Base-by-base conservation (phyloP, 345 rosid species). In the Populus deltoides region DNA sequence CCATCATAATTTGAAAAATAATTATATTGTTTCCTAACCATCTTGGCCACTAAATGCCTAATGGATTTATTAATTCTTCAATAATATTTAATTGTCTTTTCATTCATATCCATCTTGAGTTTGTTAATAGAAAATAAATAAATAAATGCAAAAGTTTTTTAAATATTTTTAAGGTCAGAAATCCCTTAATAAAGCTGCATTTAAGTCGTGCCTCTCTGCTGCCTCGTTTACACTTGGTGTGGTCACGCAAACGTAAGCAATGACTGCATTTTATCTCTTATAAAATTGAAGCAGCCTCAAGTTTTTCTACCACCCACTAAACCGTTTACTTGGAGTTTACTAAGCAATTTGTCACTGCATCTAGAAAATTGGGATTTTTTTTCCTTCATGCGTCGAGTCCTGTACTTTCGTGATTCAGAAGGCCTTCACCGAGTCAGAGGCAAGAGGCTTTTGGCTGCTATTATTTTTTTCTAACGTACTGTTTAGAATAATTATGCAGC, bases 321-420 rank as follows among this genome's bases (percentile, higher is more conserved):
- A 38, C 47, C 72, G 78, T 76, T 76, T 68, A 75, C 78, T 75
- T 66, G 33, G 47, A 65, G 78, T 76, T 76, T 76, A 76, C 71
- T 66, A 31, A 61, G 51, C 16, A 35, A 33, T 11, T 22, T 1
- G 12, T 27, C 51, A n/a, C 33, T 13, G 35, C 68, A 2, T n/a
- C 68, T 29, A 38, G 68, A 59, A 59, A 53, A 24, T n/a, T 36
- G 20, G 76, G 8, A n/a, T 9, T 18, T 36, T 2, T 36, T 16
- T 8, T 1, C 75, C 5, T 31, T 6, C 5, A 5, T 6, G 2
- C 24, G 45, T 10, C 13, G 13, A 41, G 45, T 41, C 13, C 4
- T 69, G 3, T 38, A 22, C 7, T 17, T 6, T 18, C 36, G 15
- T 68, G 13, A 73, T 0, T 25, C 8, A n/a, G 7, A 45, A 24